Evolutionary conservation across 352 stramenopile species (phyloP).

Genomic region (Globisporangium nodosum): DNA sequence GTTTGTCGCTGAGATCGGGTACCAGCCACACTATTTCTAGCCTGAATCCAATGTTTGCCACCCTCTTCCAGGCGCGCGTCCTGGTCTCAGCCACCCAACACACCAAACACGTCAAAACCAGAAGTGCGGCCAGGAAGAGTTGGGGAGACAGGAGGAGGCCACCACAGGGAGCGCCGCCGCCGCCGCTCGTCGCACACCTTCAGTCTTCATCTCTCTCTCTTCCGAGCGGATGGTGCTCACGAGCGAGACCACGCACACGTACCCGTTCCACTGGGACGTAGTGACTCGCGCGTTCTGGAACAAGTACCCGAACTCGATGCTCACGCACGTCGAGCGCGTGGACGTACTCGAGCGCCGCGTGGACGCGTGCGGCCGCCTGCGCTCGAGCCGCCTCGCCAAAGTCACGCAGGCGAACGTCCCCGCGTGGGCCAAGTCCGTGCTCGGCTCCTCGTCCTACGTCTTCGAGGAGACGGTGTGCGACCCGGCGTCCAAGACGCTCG

Average conservation of each 20-base stretch:
- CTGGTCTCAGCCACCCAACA: neutral
- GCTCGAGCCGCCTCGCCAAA: slow-evolving; percentile 68
- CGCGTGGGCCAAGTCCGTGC: slow-evolving; percentile 55
- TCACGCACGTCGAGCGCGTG: slow-evolving; percentile 77
- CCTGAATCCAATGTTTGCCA: no score
- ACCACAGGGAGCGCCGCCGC: neutral
- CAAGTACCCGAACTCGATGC: slow-evolving; percentile 82
- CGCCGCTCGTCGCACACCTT: no score
- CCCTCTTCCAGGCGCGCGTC: no score
- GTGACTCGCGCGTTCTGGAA: slow-evolving; percentile 86
- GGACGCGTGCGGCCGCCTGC: slow-evolving; percentile 57
- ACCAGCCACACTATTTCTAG: neutral
- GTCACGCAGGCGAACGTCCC: slow-evolving; percentile 73
- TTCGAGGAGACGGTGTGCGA: slow-evolving; percentile 81
- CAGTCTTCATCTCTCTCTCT: no score
- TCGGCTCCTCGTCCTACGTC: slow-evolving; percentile 73
- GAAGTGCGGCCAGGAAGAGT: neutral
- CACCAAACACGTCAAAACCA: neutral
- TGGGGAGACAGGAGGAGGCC: no score
- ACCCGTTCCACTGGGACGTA: slow-evolving; percentile 80
- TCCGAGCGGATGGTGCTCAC: slow-evolving; percentile 58
- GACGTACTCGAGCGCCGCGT: slow-evolving; percentile 74
- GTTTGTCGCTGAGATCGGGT: no score
- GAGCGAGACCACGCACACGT: slow-evolving; percentile 67
- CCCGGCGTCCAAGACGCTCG: slow-evolving; percentile 47